Conservation (phyloP, 176 grass and related monocot genomes). For the maize (Zea mays) region Zm-B73-REFERENCE-NAM-5.0 NC_050099.1:155119501-155120000, state of each 20-base stretch:
- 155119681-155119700: conserved; percentile 57
- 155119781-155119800: conserved; percentile 70
- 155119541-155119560: background rate
- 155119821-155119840: conserved; percentile 63
- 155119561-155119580: background rate
- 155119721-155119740: conserved; percentile 53
- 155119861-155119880: conserved; percentile 66
- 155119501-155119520: conserved; percentile 67
- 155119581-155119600: background rate
- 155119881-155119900: conserved; percentile 59
- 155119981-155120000: conserved; percentile 9
- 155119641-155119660: background rate
- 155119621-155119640: no score
- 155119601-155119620: background rate
- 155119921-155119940: conserved; percentile 10
- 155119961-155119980: conserved; percentile 52
- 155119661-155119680: no score
- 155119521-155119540: conserved; percentile 34
- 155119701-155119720: conserved; percentile 65
- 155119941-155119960: background rate
- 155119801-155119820: conserved; percentile 58
- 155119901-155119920: conserved; percentile 51
- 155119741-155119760: conserved; percentile 63
- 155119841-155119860: conserved; percentile 80
- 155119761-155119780: conserved; percentile 58